Evolutionary conservation across 1,284 basidiomycete genomes (phyloP).

Genomic region (Takashimella koratensis): DNA sequence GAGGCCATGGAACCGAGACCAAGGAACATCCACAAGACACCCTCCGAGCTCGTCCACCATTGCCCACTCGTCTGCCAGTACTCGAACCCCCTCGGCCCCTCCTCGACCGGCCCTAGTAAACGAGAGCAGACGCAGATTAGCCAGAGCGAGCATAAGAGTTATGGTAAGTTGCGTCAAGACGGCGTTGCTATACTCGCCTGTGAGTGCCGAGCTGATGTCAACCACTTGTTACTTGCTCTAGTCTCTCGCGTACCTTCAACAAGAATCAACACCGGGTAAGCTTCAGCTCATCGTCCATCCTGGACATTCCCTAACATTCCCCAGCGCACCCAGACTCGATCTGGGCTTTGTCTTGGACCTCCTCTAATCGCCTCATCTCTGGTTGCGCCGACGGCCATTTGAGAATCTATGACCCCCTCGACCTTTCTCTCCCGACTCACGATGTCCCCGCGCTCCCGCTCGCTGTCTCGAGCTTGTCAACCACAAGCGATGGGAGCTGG

Average conservation of each 20-base stretch:
- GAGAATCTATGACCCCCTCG: conserved; percentile 51
- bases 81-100: too few relatives aligned
- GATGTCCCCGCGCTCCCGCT: conserved; percentile 67
- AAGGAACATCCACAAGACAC: too few relatives aligned
- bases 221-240: too few relatives aligned
- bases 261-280: conserved; percentile 37
- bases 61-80: too few relatives aligned
- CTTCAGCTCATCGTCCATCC: neutral
- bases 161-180: too few relatives aligned
- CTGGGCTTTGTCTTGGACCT: conserved; percentile 39
- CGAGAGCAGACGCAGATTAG: too few relatives aligned
- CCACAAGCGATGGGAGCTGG: conserved; percentile 59
- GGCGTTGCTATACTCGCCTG: too few relatives aligned
- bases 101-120: too few relatives aligned
- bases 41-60: too few relatives aligned
- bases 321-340: conserved; percentile 22
- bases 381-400: conserved; percentile 43
- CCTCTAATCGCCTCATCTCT: conserved; percentile 28
- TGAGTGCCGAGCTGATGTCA: too few relatives aligned
- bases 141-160: too few relatives aligned
- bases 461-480: conserved; percentile 67
- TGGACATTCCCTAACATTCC: neutral
- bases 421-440: conserved; percentile 57
- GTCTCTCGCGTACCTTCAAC: conserved; percentile 41
- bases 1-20: too few relatives aligned